These are phyloP conservation scores for Daldinia bambusicola DNA, from an alignment of 495 filamentous ascomycete genomes.

Conservation along the genomic window DNA sequence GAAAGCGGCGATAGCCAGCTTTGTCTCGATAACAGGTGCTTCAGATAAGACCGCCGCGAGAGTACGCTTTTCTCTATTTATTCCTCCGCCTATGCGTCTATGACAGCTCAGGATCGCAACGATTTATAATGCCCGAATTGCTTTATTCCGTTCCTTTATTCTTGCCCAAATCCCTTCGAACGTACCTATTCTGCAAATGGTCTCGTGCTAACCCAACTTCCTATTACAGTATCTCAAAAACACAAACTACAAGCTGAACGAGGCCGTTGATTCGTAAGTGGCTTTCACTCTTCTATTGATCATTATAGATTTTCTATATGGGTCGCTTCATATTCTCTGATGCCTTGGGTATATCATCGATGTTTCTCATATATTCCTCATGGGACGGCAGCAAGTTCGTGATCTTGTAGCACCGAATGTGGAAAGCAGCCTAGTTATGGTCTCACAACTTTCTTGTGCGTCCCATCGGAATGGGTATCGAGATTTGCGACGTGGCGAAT, in stretches of 20 bases:
- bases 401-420: background rate
- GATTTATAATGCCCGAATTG: background rate
- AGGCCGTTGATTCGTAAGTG: constrained; percentile 63
- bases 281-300: constrained; percentile 22
- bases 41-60: constrained; percentile 61
- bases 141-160: background rate
- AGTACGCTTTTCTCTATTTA: constrained; percentile 51
- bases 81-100: constrained; percentile 17
- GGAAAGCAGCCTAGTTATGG: background rate
- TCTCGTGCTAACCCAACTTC: constrained; percentile 35
- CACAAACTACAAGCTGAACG: constrained; percentile 59
- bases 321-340: background rate
- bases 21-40: constrained; percentile 63
- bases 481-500: background rate
- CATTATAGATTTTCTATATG: background rate
- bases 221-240: constrained; percentile 52
- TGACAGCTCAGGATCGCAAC: background rate
- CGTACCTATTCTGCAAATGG: background rate
- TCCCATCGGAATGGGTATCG: background rate
- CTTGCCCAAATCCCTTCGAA: constrained; percentile 4
- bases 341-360: background rate
- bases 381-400: background rate
- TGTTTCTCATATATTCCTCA: background rate
- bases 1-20: constrained; percentile 62
- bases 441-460: constrained; percentile 3